phyloP scores from a whole-genome alignment of 306 rosid species.

The Fragaria iinumae region DNA sequence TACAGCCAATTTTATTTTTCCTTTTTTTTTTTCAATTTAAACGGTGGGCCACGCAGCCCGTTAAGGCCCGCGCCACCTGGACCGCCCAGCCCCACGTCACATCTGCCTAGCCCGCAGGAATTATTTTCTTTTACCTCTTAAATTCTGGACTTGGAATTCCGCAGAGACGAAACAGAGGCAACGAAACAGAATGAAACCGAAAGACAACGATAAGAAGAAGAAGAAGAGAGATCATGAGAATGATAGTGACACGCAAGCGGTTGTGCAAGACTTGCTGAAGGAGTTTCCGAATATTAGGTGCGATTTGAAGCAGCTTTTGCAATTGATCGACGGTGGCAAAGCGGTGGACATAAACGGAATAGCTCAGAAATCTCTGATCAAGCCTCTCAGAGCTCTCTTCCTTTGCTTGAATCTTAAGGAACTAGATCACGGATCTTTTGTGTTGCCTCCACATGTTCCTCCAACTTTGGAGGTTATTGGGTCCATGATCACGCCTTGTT shows the following conservation, averaged over 20 bases:
- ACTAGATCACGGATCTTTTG: slow-evolving; percentile 50
- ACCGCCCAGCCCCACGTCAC: too few relatives aligned
- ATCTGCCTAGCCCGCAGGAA: too few relatives aligned
- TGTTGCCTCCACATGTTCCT: slow-evolving; percentile 51
- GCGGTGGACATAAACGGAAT: slow-evolving; percentile 87
- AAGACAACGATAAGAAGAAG: not conserved
- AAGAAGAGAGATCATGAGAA: slow-evolving; percentile 34
- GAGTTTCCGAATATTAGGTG: slow-evolving; percentile 64
- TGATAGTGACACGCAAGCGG: slow-evolving; percentile 48
- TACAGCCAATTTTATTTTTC: slow-evolving; percentile 37
- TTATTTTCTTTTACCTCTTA: too few relatives aligned
- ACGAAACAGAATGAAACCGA: too few relatives aligned
- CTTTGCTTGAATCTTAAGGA: slow-evolving; percentile 62
- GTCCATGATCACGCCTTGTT: slow-evolving; percentile 39
- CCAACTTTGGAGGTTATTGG: slow-evolving; percentile 76
- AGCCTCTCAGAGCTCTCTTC: slow-evolving; percentile 65
- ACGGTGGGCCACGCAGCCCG: too few relatives aligned
- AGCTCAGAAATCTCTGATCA: slow-evolving; percentile 55
- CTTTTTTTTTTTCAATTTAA: too few relatives aligned
- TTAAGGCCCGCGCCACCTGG: too few relatives aligned
- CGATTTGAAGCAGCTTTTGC: slow-evolving; percentile 74
- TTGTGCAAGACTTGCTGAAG: slow-evolving; percentile 44
- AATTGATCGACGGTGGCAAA: slow-evolving; percentile 84
- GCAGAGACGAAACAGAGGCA: too few relatives aligned
- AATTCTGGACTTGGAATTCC: too few relatives aligned